Percentiles rank a stretch among this genome's conserved stretches.
Conservation (phyloP, 2,329 filamentous ascomycete genomes). For the Cordyceps pruinosa region DNA sequence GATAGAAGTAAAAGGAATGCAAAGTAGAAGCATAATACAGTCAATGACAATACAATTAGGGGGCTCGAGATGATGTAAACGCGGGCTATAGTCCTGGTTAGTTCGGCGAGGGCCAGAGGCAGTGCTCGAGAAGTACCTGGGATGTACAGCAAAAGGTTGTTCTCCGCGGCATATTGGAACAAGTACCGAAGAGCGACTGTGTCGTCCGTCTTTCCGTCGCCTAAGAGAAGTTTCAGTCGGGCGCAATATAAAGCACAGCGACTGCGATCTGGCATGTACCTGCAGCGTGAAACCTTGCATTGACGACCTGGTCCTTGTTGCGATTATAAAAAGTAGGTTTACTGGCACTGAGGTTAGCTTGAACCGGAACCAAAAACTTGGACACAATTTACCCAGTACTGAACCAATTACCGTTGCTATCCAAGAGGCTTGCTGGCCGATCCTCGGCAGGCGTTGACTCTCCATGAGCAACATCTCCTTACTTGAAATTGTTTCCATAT, state of each 20-base stretch:
- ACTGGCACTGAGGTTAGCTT: neutral
- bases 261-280: neutral
- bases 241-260: too few relatives aligned
- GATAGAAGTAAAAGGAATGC: neutral
- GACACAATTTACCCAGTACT: neutral
- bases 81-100: neutral
- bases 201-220: neutral
- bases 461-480: neutral
- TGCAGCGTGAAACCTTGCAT: neutral
- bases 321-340: neutral
- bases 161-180: neutral
- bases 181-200: neutral
- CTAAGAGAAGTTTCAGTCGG: too few relatives aligned
- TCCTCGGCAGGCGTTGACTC: neutral
- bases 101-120: neutral
- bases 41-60: neutral
- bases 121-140: neutral
- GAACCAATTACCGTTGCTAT: neutral
- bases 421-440: neutral
- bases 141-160: neutral
- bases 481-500: neutral
- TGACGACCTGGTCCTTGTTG: neutral
- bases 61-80: neutral
- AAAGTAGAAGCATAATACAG: constrained; percentile 23
- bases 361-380: neutral